Conservation (phyloP, 1,284 basidiomycete genomes). For the Ceratobasidium sp. region DNA sequence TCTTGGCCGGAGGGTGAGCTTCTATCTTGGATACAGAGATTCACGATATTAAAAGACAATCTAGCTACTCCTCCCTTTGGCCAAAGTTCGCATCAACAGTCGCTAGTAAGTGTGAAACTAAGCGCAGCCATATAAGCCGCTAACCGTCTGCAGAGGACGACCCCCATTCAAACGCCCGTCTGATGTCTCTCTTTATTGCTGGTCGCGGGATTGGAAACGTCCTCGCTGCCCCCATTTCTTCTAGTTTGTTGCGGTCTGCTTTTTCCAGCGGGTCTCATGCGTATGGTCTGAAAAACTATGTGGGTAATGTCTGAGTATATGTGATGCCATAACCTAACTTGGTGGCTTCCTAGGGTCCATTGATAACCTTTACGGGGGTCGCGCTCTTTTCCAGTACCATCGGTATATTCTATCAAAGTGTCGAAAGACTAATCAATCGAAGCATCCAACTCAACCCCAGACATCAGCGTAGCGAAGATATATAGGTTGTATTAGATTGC, state of each 20-base stretch:
- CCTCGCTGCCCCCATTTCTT: conserved; percentile 30
- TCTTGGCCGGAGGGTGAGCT: conserved; percentile 42
- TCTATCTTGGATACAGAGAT: not conserved
- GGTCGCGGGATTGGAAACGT: conserved; percentile 37
- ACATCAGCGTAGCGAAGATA: not conserved
- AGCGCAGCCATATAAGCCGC: not conserved
- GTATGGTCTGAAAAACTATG: conserved; percentile 37
- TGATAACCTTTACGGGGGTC: conserved; percentile 30
- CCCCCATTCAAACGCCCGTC: conserved; percentile 37
- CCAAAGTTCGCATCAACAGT: conserved; percentile 41
- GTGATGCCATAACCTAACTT: not conserved
- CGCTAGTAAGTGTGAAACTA: conserved; percentile 28
- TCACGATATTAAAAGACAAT: not conserved
- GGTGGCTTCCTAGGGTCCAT: conserved; percentile 4
- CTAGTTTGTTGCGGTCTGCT: conserved; percentile 24
- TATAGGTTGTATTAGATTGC: not conserved
- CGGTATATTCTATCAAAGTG: conserved; percentile 33
- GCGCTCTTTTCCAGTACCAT: conserved; percentile 31
- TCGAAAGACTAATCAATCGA: not conserved
- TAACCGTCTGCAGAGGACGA: conserved; percentile 38
- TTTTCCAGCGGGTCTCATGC: conserved; percentile 15
- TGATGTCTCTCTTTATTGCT: conserved; percentile 41
- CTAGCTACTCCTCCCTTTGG: conserved; percentile 42
- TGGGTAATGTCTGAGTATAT: not conserved
- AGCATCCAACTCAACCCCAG: not conserved